phyloP scores from a whole-genome alignment of 139 green algal species.

The Mychonastes homosphaera region DNA sequence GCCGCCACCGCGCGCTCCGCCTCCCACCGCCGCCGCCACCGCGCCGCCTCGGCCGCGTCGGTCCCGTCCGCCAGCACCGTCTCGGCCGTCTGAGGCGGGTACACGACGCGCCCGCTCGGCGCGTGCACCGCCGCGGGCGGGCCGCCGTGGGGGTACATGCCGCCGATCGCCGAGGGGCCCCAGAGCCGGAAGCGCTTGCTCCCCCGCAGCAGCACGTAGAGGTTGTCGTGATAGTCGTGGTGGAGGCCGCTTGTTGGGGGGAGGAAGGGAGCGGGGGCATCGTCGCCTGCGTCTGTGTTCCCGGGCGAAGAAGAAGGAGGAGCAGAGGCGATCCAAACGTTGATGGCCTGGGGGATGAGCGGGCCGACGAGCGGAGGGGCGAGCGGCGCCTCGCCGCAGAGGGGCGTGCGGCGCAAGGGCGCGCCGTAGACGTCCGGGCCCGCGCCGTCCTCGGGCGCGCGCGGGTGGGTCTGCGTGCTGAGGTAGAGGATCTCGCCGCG shows the following conservation, averaged over 20 bases:
- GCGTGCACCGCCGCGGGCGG: conserved; percentile 32
- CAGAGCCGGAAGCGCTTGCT: conserved; percentile 74
- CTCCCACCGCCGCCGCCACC: conserved; percentile 20
- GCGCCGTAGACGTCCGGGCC: conserved; percentile 39
- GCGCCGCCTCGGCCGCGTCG: conserved; percentile 36
- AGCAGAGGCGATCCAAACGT: conserved; percentile 56
- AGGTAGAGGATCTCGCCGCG: conserved; percentile 58
- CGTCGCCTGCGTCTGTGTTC: neutral
- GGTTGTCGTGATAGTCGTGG: conserved; percentile 87
- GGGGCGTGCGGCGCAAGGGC: conserved; percentile 38
- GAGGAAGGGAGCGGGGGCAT: neutral
- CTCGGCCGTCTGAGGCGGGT: conserved; percentile 42
- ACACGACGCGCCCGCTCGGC: conserved; percentile 79
- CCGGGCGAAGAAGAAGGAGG: conserved; percentile 14
- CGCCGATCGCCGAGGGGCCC: conserved; percentile 32
- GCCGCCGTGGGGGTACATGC: conserved; percentile 62
- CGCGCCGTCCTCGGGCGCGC: conserved; percentile 21
- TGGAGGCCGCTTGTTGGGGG: conserved; percentile 59
- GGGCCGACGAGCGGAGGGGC: conserved; percentile 38
- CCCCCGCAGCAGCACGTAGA: conserved; percentile 74
- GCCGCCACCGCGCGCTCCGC: conserved; percentile 36
- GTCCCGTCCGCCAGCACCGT: conserved; percentile 45
- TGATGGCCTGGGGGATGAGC: conserved; percentile 61
- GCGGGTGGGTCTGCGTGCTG: conserved; percentile 38
- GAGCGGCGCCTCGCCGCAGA: conserved; percentile 44